phyloP scores from a whole-genome alignment of 176 grass and related monocot species.

The Thalia dealbata region DNA sequence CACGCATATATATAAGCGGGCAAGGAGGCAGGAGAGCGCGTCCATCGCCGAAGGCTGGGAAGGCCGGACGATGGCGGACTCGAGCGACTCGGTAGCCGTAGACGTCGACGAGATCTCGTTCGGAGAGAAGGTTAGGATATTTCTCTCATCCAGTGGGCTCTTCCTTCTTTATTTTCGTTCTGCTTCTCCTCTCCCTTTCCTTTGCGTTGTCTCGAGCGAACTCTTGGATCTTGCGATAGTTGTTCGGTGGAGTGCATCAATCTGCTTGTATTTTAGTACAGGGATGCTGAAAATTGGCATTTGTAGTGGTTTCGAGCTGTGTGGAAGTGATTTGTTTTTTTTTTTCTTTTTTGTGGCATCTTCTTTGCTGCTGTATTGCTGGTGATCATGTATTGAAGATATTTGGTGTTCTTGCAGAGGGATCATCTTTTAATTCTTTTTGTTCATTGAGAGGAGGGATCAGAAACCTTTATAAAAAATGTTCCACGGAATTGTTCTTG shows the following conservation, averaged over 20 bases:
- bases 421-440: not conserved
- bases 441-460: not conserved
- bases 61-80: constrained; percentile 51
- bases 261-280: not conserved
- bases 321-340: not conserved
- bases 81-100: constrained; percentile 72
- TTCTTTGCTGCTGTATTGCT: not conserved
- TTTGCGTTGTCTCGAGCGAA: constrained; percentile 11
- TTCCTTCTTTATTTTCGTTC: not conserved
- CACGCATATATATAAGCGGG: not conserved
- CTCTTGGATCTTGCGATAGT: constrained; percentile 8
- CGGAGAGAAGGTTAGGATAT: constrained; percentile 66
- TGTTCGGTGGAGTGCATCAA: not conserved
- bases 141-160: not conserved
- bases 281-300: not conserved
- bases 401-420: not conserved
- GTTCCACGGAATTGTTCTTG: not conserved
- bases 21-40: not conserved
- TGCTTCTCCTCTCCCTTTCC: not conserved
- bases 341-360: not conserved
- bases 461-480: not conserved
- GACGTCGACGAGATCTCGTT: constrained; percentile 87
- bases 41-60: not conserved
- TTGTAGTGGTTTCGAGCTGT: not conserved
- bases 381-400: not conserved